A percentile compares a stretch with the other conserved stretches of the same genome.
Evolutionary conservation across 1,284 basidiomycete species (phyloP).

Genomic region (Moniliophthora roreri): DNA sequence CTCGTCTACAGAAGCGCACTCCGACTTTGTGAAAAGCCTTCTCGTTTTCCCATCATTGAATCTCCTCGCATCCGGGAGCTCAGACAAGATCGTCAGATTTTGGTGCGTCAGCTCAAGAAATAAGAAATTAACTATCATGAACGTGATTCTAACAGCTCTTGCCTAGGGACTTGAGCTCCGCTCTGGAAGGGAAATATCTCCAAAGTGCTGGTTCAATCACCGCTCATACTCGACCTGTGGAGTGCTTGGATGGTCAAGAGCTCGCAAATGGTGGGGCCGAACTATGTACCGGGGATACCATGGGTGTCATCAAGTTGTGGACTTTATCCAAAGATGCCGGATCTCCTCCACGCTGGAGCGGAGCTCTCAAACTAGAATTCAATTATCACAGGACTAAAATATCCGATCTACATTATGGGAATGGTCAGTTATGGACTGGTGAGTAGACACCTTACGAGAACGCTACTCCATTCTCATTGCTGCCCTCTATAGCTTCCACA

Average conservation of each 20-base stretch:
- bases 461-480: no score
- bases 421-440: slow-evolving; percentile 86
- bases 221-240: slow-evolving; percentile 71
- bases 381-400: slow-evolving; percentile 78
- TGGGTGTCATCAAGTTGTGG: slow-evolving; percentile 83
- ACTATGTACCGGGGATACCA: slow-evolving; percentile 82
- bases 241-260: slow-evolving; percentile 54
- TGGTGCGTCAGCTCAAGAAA: slow-evolving; percentile 55
- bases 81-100: slow-evolving; percentile 86
- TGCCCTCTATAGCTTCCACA: slow-evolving; percentile 73
- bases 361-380: slow-evolving; percentile 56
- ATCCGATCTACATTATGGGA: slow-evolving; percentile 66
- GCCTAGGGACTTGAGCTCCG: slow-evolving; percentile 60
- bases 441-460: no score
- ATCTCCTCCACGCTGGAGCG: slow-evolving; percentile 49
- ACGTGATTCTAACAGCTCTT: no score
- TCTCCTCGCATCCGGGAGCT: slow-evolving; percentile 83
- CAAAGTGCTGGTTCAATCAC: slow-evolving; percentile 63
- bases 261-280: slow-evolving; percentile 44
- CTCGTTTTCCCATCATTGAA: slow-evolving; percentile 64
- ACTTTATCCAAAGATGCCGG: slow-evolving; percentile 50
- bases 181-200: slow-evolving; percentile 44
- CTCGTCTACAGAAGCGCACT: slow-evolving; percentile 76
- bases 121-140: background rate
- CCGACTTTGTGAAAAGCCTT: slow-evolving; percentile 86